These are phyloP conservation scores for Gypsophila paniculata DNA, from an alignment of 179 eudicot species.

Conservation along the genomic window DNA sequence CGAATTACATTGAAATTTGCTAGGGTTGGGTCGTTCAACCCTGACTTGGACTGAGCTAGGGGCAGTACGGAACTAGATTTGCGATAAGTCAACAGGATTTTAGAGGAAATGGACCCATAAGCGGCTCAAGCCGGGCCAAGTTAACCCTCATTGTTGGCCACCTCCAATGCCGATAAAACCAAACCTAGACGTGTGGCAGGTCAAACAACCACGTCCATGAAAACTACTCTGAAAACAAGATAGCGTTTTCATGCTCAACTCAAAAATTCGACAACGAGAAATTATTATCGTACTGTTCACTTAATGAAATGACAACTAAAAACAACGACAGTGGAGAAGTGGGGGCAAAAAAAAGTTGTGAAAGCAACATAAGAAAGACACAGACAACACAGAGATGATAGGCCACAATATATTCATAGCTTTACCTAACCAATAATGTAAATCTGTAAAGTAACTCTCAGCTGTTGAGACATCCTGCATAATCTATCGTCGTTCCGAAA, in stretches of 20 bases:
- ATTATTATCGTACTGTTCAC: background rate
- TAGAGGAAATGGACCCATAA: too few relatives aligned
- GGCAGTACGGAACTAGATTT: too few relatives aligned
- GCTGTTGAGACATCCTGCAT: background rate
- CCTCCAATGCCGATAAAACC: too few relatives aligned
- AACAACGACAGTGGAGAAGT: slow-evolving; percentile 6
- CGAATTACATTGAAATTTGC: too few relatives aligned
- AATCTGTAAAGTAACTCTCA: background rate
- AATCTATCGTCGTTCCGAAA: background rate
- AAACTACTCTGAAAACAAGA: too few relatives aligned
- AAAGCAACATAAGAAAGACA: slow-evolving; percentile 1
- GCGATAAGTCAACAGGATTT: too few relatives aligned
- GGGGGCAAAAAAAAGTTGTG: background rate
- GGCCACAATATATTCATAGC: background rate
- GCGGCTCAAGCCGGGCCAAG: too few relatives aligned
- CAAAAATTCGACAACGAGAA: background rate
- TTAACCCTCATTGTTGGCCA: too few relatives aligned
- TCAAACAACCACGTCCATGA: too few relatives aligned
- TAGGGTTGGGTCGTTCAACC: too few relatives aligned
- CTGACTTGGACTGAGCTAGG: too few relatives aligned
- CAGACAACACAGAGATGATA: background rate
- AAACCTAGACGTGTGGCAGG: too few relatives aligned
- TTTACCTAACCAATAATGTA: background rate
- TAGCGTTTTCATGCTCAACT: background rate
- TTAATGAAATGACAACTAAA: background rate